Evolutionary conservation across 2,329 filamentous ascomycete species (phyloP).

Genomic region (Beauveria pseudobassiana): DNA sequence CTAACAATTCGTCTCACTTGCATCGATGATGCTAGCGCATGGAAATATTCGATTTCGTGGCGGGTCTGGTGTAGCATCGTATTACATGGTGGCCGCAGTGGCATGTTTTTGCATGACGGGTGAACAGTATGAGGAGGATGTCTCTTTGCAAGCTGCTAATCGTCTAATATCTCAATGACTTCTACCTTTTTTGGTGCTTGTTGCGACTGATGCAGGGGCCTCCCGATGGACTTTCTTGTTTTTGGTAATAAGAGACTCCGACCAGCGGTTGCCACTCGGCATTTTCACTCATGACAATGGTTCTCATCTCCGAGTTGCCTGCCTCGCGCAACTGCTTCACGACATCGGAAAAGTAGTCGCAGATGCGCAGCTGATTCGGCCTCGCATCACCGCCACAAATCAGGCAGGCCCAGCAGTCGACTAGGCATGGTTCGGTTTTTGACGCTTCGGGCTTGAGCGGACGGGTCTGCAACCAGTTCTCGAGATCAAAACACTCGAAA

Average conservation of each 20-base stretch:
- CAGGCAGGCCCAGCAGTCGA: slow-evolving; percentile 80
- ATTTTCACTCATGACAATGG: slow-evolving; percentile 22
- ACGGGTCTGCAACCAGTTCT: slow-evolving; percentile 26
- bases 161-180: slow-evolving; percentile 13
- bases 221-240: not conserved
- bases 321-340: slow-evolving; percentile 38
- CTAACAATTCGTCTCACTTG: slow-evolving; percentile 10
- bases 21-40: not conserved
- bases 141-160: not conserved
- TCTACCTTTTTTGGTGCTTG: not conserved
- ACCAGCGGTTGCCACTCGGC: slow-evolving; percentile 26
- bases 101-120: not conserved
- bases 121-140: not conserved
- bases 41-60: not conserved
- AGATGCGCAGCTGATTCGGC: slow-evolving; percentile 61
- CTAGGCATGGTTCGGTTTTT: slow-evolving; percentile 40
- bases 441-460: not conserved
- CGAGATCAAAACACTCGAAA: slow-evolving; percentile 29
- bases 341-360: slow-evolving; percentile 65
- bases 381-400: slow-evolving; percentile 73
- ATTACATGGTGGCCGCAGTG: not conserved
- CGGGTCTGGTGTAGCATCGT: not conserved
- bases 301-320: slow-evolving; percentile 20
- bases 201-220: not conserved
- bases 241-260: not conserved